phyloP scores from a whole-genome alignment of 2,329 filamentous ascomycete species.

The Cladophialophora yegresii region DNA sequence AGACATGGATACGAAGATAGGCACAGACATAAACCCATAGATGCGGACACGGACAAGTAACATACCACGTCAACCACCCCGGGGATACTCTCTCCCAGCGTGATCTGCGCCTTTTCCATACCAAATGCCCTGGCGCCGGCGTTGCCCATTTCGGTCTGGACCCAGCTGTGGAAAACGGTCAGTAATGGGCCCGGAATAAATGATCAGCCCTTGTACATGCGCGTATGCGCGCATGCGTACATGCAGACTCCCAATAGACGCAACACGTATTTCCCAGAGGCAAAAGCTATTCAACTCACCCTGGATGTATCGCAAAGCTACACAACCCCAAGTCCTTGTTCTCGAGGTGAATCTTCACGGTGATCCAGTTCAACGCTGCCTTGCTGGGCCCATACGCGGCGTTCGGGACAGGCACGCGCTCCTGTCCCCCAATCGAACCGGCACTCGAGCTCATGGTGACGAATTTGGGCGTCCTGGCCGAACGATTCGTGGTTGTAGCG shows the following conservation, averaged over 20 bases:
- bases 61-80: conserved; percentile 33
- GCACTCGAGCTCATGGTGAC: conserved; percentile 19
- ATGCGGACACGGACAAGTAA: not conserved
- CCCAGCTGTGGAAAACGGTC: conserved; percentile 21
- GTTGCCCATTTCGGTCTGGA: conserved; percentile 38
- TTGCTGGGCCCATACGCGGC: conserved; percentile 50
- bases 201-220: not conserved
- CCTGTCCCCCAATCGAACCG: conserved; percentile 14
- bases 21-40: not conserved
- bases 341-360: conserved; percentile 45
- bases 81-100: conserved; percentile 33
- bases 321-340: conserved; percentile 30
- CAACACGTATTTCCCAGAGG: not conserved
- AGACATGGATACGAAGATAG: not conserved
- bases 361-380: conserved; percentile 44
- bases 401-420: conserved; percentile 11
- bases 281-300: conserved; percentile 8
- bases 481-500: not conserved
- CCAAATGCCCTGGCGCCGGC: conserved; percentile 28
- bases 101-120: conserved; percentile 30
- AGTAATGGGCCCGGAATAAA: not conserved
- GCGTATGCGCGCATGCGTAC: no score
- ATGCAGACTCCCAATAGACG: no score
- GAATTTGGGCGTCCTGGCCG: conserved; percentile 19
- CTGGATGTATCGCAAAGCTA: conserved; percentile 24